phyloP scores from a whole-genome alignment of 2,329 filamentous ascomycete genomes.

The Amesomyces nigricolor region DNA sequence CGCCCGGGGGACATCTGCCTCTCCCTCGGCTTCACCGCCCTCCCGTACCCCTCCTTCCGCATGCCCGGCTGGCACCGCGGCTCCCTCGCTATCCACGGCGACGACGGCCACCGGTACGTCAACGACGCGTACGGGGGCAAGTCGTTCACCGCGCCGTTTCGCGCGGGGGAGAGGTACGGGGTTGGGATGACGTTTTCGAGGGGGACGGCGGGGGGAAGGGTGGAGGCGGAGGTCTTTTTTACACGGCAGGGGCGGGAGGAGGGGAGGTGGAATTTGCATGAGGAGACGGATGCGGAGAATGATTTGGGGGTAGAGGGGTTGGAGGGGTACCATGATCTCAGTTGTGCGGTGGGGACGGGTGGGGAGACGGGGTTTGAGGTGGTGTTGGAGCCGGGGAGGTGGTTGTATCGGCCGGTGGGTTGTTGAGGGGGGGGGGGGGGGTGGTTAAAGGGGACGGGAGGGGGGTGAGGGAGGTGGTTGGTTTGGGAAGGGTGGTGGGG shows the following conservation, averaged over 20 bases:
- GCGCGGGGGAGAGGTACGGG: constrained; percentile 62
- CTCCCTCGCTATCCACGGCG: constrained; percentile 69
- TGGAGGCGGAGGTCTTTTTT: constrained; percentile 60
- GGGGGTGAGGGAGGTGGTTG: background rate
- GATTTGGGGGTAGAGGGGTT: constrained; percentile 61
- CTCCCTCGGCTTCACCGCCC: constrained; percentile 64
- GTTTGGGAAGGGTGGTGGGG: background rate
- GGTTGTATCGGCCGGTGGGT: constrained; percentile 44
- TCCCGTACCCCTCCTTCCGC: constrained; percentile 71
- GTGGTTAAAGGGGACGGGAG: background rate
- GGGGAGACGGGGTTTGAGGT: constrained; percentile 64
- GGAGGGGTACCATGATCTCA: constrained; percentile 65
- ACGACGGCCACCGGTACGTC: constrained; percentile 71
- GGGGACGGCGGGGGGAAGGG: constrained; percentile 15
- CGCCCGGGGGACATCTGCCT: constrained; percentile 42
- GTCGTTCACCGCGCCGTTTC: constrained; percentile 60
- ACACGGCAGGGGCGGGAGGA: constrained; percentile 58
- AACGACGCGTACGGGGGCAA: constrained; percentile 70
- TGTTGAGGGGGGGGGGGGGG: background rate
- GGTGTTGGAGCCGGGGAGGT: constrained; percentile 53
- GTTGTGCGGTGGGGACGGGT: constrained; percentile 65
- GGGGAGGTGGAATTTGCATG: constrained; percentile 66
- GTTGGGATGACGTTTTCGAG: constrained; percentile 59
- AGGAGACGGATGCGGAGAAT: constrained; percentile 61
- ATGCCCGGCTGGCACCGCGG: constrained; percentile 78